A percentile compares a stretch with the other conserved stretches of the same genome.
Evolutionary conservation across 1,139 yeast genomes (phyloP).

Genomic region (Sugiyamaella grinbergsii): DNA sequence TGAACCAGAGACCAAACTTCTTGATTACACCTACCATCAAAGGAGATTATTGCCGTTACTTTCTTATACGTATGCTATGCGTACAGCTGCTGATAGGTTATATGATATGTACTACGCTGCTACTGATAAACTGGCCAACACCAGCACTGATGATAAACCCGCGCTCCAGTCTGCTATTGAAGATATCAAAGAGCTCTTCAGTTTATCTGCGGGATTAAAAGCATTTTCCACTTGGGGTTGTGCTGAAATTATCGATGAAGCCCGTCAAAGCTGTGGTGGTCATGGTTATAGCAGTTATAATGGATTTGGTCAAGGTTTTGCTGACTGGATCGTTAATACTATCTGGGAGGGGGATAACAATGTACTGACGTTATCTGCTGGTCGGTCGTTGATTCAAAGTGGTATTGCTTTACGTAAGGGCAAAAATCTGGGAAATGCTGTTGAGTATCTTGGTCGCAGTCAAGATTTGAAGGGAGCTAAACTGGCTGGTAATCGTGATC

Average conservation of each 20-base stretch:
- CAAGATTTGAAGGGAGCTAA: constrained; percentile 31
- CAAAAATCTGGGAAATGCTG: constrained; percentile 38
- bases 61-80: constrained; percentile 77
- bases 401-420: constrained; percentile 41
- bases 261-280: constrained; percentile 97
- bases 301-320: constrained; percentile 85
- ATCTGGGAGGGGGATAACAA: constrained; percentile 98
- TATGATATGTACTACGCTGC: constrained; percentile 56
- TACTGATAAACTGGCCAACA: constrained; percentile 52
- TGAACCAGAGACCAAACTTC: constrained; percentile 48
- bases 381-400: constrained; percentile 49
- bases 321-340: constrained; percentile 94
- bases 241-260: constrained; percentile 76
- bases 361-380: constrained; percentile 79
- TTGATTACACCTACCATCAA: constrained; percentile 86
- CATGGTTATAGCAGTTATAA: constrained; percentile 91
- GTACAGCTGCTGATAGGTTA: constrained; percentile 71
- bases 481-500: constrained; percentile 29
- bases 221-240: constrained; percentile 90
- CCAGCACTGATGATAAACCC: constrained; percentile 39
- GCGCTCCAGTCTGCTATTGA: constrained; percentile 49
- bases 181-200: constrained; percentile 74
- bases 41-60: constrained; percentile 78
- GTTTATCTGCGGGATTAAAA: constrained; percentile 85
- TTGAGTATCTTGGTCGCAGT: constrained; percentile 37